A percentile compares a stretch with the other conserved stretches of the same genome.
phyloP scores from a whole-genome alignment of 371 early-diverging fungal species.

The Funneliformis caledonium region DNA sequence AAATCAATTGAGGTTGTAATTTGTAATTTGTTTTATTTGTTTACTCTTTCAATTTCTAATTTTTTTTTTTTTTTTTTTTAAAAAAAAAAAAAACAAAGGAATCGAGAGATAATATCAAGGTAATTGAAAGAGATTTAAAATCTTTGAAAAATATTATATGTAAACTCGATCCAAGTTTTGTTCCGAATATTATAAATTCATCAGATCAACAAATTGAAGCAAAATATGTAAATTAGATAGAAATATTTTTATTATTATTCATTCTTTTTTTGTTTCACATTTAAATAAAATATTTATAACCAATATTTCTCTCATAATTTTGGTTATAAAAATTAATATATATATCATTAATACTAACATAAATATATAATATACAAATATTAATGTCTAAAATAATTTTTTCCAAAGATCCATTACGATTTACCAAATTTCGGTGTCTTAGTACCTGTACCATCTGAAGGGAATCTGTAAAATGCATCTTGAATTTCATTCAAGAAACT shows the following conservation, averaged over 20 bases:
- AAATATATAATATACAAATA: not conserved
- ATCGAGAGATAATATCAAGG: conserved; percentile 8
- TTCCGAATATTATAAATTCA: not conserved
- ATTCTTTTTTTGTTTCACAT: no score
- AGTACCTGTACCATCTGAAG: not conserved
- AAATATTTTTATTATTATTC: not conserved
- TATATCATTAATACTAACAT: not conserved
- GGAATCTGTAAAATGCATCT: conserved; percentile 32
- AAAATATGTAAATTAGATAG: not conserved
- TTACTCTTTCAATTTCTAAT: not conserved
- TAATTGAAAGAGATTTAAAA: conserved; percentile 5
- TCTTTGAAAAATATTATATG: conserved; percentile 8
- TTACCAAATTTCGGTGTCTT: conserved; percentile 18
- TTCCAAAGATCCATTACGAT: not conserved
- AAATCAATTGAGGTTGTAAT: conserved; percentile 7
- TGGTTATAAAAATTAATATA: not conserved
- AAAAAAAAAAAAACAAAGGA: not conserved
- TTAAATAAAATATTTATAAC: no score
- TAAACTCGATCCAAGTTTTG: conserved; percentile 13
- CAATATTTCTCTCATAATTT: no score
- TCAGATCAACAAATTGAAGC: not conserved
- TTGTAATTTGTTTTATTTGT: not conserved
- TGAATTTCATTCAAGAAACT: conserved; percentile 48
- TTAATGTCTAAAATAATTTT: not conserved
- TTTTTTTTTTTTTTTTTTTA: not conserved